Percentiles rank a stretch among this genome's conserved stretches.
Evolutionary conservation across 768 basidiomycete genomes (phyloP).

Genomic region (Hypsizygus marmoreus): DNA sequence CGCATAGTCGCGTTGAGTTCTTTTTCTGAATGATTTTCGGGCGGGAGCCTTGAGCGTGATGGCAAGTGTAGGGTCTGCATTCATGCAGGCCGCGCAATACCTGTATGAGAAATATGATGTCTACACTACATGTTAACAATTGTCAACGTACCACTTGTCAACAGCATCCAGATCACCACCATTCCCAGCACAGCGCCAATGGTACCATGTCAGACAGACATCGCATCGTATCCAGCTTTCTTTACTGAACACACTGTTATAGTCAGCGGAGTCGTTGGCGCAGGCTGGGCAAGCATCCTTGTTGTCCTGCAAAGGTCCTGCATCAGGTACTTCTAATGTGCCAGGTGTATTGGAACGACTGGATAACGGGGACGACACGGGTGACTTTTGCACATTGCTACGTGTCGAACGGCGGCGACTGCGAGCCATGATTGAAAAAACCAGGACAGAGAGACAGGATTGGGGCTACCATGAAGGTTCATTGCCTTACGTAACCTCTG

Average conservation of each 20-base stretch:
- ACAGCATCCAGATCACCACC: conserved; percentile 64
- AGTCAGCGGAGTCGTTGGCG: conserved; percentile 32
- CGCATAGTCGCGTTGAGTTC: conserved; percentile 75
- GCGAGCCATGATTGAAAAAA: conserved; percentile 46
- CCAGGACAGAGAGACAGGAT: too few relatives aligned
- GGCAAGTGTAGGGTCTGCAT: conserved; percentile 56
- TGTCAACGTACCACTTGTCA: conserved; percentile 71
- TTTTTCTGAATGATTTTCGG: conserved; percentile 80
- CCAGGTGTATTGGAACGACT: conserved; percentile 30
- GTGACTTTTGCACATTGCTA: conserved; percentile 35
- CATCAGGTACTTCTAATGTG: conserved; percentile 28
- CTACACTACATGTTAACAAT: background rate
- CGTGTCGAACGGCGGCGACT: conserved; percentile 45
- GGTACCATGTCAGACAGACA: conserved; percentile 79
- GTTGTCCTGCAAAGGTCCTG: conserved; percentile 18
- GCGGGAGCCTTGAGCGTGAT: conserved; percentile 79
- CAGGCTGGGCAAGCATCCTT: conserved; percentile 54
- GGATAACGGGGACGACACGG: conserved; percentile 31
- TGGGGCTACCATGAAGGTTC: too few relatives aligned
- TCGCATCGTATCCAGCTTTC: conserved; percentile 87
- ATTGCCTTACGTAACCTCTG: too few relatives aligned
- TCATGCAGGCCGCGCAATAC: conserved; percentile 70
- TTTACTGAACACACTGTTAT: conserved; percentile 43
- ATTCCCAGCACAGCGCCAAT: conserved; percentile 78
- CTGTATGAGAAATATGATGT: conserved; percentile 36